phyloP scores from a whole-genome alignment of 805 yeast species.

The Suhomyces kilbournensis region DNA sequence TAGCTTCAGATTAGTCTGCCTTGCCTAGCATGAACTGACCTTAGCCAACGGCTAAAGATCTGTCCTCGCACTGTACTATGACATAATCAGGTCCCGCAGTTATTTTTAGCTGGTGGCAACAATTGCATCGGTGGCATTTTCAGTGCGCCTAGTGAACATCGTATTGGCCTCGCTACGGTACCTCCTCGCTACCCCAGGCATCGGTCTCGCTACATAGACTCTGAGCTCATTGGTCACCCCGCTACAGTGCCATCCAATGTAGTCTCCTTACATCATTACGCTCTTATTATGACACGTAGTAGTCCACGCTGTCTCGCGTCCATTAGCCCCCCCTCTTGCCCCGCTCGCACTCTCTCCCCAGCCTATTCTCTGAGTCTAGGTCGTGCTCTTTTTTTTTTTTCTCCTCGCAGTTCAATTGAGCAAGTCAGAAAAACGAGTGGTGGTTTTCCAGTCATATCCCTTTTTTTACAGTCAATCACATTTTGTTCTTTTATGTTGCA shows the following conservation, averaged over 20 bases:
- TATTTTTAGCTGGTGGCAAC: background rate
- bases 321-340: background rate
- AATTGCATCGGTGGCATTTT: background rate
- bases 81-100: constrained; percentile 1
- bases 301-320: background rate
- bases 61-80: background rate
- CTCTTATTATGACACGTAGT: background rate
- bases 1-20: background rate
- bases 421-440: background rate
- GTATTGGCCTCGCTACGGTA: background rate
- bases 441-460: constrained; percentile 2
- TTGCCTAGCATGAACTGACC: background rate
- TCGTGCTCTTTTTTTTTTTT: background rate
- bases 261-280: too few species aligned
- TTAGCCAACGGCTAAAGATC: background rate
- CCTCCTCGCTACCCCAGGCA: background rate
- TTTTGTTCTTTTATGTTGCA: background rate
- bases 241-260: background rate
- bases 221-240: background rate
- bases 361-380: background rate
- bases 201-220: background rate
- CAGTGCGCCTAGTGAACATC: background rate
- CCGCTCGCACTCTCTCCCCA: background rate
- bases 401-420: background rate
- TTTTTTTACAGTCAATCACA: background rate